phyloP scores from a whole-genome alignment of 169 alveolate genomes.

The Pseudocohnilembus persalinus region DNA sequence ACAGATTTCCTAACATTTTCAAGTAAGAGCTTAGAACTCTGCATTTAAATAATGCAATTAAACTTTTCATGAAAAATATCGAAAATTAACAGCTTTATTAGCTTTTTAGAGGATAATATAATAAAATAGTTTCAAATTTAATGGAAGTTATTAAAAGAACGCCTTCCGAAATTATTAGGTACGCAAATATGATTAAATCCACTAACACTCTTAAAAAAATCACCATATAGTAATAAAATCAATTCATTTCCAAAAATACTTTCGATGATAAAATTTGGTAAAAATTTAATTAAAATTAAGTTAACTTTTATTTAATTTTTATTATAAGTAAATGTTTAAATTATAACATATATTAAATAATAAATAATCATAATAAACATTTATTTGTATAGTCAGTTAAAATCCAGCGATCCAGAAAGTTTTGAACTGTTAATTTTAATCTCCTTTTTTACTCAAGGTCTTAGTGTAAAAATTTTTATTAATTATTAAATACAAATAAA shows the following conservation, averaged over 20 bases:
- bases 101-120: background rate
- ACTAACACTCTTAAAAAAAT: background rate
- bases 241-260: background rate
- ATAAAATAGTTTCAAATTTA: background rate
- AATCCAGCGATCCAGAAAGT: background rate
- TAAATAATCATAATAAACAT: background rate
- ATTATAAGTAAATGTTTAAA: too few species aligned
- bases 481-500: background rate
- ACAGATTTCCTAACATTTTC: background rate
- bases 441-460: background rate
- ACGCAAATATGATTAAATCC: background rate
- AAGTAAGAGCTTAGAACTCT: background rate
- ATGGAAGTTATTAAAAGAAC: background rate
- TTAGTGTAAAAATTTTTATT: background rate
- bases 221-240: background rate
- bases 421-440: background rate
- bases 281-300: too few species aligned
- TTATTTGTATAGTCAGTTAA: background rate
- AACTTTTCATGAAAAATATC: background rate
- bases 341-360: too few species aligned
- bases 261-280: background rate
- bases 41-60: background rate
- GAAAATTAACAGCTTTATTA: background rate
- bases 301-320: too few species aligned
- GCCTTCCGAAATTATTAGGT: background rate